phyloP scores from a whole-genome alignment of 148 eudicot species.

The Rhododendron vialii region DNA sequence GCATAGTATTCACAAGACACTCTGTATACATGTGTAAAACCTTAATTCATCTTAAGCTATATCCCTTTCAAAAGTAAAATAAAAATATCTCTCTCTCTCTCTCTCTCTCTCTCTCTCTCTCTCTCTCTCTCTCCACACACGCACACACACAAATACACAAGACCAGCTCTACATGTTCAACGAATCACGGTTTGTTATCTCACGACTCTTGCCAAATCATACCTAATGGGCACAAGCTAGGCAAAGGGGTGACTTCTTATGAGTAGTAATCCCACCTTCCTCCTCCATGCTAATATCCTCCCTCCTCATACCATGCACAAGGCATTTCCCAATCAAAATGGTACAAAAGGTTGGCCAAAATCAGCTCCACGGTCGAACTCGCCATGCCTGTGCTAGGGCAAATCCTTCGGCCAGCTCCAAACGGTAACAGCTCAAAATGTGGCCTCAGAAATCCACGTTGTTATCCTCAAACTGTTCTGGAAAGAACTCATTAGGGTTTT shows the following conservation, averaged over 20 bases:
- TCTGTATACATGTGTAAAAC: not conserved
- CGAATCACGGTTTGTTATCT: not conserved
- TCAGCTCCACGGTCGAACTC: not conserved
- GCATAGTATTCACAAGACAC: not conserved
- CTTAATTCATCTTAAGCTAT: not conserved
- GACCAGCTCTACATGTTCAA: no score
- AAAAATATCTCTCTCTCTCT: no score
- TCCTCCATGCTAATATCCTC: slow-evolving; percentile 2
- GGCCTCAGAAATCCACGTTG: not conserved
- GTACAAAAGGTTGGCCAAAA: not conserved
- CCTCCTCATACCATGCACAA: not conserved
- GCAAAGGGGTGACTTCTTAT: not conserved
- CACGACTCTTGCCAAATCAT: no score
- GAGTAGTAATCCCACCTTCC: slow-evolving; percentile 5
- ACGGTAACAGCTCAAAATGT: not conserved
- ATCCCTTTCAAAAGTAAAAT: no score
- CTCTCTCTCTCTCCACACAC: no score
- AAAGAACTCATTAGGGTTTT: not conserved
- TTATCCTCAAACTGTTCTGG: not conserved
- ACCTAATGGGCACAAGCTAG: not conserved
- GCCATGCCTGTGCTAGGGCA: not conserved
- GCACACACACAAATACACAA: no score
- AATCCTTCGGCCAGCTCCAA: not conserved
- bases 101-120: not conserved
- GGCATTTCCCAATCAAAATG: not conserved